phyloP scores from a whole-genome alignment of 2,329 filamentous ascomycete species.

The Hirsutella rhossiliensis region DNA sequence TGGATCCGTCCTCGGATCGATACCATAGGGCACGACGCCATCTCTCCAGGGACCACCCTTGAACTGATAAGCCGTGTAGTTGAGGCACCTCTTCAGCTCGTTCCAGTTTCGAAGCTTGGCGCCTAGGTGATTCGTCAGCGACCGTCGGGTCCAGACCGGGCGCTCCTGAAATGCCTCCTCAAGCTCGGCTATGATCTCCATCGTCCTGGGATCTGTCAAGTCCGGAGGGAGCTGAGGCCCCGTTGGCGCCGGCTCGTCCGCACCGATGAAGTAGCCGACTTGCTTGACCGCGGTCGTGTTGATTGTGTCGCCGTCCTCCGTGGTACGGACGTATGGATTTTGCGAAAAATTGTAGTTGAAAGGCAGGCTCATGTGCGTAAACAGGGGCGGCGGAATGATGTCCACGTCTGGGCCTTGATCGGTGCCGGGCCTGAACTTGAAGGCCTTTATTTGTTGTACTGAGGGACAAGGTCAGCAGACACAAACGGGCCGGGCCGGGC shows the following conservation, averaged over 20 bases:
- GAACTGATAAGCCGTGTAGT: conserved; percentile 86
- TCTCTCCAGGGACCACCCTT: conserved; percentile 87
- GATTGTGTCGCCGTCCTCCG: conserved; percentile 41
- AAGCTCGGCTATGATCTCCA: conserved; percentile 52
- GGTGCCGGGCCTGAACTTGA: conserved; percentile 52
- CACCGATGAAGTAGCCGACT: conserved; percentile 44
- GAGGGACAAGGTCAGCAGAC: neutral
- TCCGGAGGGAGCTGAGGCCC: conserved; percentile 50
- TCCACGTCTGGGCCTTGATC: conserved; percentile 50
- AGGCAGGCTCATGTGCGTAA: conserved; percentile 60
- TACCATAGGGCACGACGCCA: conserved; percentile 69
- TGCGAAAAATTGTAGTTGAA: conserved; percentile 78
- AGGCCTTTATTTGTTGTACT: conserved; percentile 44
- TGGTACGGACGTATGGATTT: conserved; percentile 62
- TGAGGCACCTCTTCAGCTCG: conserved; percentile 60
- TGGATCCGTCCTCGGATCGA: conserved; percentile 72
- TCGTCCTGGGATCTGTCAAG: conserved; percentile 47
- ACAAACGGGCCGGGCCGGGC: neutral
- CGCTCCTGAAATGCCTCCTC: conserved; percentile 55
- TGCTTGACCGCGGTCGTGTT: conserved; percentile 49
- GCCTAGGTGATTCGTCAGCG: conserved; percentile 60
- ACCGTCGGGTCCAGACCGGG: conserved; percentile 78
- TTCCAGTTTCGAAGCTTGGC: conserved; percentile 38
- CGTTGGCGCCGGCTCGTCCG: conserved; percentile 47
- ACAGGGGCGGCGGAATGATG: conserved; percentile 68